Evolutionary conservation across 1,139 yeast species (phyloP), one percentile per base, ranked within the genome.

Genomic region (Taphrina deformans): DNA sequence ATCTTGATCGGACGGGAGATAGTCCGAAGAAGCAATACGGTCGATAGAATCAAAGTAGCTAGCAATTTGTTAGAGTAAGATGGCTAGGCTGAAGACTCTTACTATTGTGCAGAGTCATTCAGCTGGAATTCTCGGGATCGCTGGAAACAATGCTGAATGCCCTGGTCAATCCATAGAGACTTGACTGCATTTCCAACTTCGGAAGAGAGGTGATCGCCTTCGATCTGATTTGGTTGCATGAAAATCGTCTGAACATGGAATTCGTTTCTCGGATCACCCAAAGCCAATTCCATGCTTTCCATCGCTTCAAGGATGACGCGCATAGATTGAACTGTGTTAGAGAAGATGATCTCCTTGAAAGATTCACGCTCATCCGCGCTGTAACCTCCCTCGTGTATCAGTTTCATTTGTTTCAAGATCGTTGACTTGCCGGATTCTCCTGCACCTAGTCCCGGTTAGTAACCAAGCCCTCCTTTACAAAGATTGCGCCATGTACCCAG

Each of bases 391-490:
- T 90, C 89, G 75, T 93, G 98, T 62, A 91, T 76, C 35, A 93
- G 79, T 71, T 88, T 84, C 84, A 93, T 83, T 74, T 95, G 99
- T 75, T 93, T 95, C 69, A 93, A 78, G n/a, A 93, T 96, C 0
- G 99, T 93, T 1, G 96, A 89, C 75, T 93, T 93, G 6, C 99
- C 99, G 65, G 93, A 86, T 76, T 93, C 99, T 6, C 99, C 99
- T 0, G 98, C 92, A 27, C 63, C 63, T 59, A 29, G n/a, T 10
- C n/a, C 18, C 18, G 27, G 23, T 35, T 10, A 26, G 23, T 16
- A 12, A 10, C 48, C 16, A 14, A 27, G n/a, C 27, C 3, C 31
- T 53, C 48, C 59, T 40, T 27, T n/a, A 27, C 18, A 16, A 26
- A 9, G 18, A 21, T 3, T 3, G 40, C 26, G 29, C 26, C 6